Conservation (phyloP, 768 basidiomycete species). For the Phaffia australis region DNA sequence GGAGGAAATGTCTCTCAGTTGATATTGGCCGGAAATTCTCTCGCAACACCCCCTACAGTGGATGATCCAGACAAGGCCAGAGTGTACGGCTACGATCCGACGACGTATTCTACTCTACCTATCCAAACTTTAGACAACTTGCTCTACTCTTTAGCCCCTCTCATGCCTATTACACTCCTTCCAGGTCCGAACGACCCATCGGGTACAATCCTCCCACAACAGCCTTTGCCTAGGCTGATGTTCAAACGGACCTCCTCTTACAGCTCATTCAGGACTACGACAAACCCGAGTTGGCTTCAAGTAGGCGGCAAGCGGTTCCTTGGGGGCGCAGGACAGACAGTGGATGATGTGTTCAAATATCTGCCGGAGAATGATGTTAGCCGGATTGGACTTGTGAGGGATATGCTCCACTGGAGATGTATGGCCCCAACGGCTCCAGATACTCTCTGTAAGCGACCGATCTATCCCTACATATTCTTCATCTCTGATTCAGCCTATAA, state of each 20-base stretch:
- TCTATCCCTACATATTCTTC: too few species aligned
- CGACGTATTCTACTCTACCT: conserved; percentile 64
- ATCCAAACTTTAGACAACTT: conserved; percentile 56
- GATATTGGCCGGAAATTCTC: conserved; percentile 80
- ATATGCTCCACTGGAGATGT: conserved; percentile 84
- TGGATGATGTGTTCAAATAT: conserved; percentile 94
- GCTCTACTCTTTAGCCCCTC: conserved; percentile 61
- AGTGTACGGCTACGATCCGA: conserved; percentile 50
- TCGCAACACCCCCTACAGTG: conserved; percentile 45
- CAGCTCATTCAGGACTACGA: conserved; percentile 58
- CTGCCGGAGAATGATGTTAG: conserved; percentile 47
- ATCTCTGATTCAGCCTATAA: too few species aligned
- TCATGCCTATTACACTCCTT: conserved; percentile 74
- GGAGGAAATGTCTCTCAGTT: conserved; percentile 59
- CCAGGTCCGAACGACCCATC: conserved; percentile 83
- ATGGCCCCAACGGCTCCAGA: conserved; percentile 98
- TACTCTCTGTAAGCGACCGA: conserved; percentile 54
- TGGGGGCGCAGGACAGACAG: conserved; percentile 79
- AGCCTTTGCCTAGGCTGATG: conserved; percentile 83
- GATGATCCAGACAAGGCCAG: conserved; percentile 34
- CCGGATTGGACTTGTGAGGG: conserved; percentile 58
- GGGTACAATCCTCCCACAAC: conserved; percentile 82
- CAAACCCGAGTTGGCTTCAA: conserved; percentile 79
- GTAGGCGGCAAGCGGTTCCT: conserved; percentile 53
- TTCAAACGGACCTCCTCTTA: conserved; percentile 40